Conservation (phyloP, 352 stramenopile genomes). For the Phytophthora agathidicida region DNA sequence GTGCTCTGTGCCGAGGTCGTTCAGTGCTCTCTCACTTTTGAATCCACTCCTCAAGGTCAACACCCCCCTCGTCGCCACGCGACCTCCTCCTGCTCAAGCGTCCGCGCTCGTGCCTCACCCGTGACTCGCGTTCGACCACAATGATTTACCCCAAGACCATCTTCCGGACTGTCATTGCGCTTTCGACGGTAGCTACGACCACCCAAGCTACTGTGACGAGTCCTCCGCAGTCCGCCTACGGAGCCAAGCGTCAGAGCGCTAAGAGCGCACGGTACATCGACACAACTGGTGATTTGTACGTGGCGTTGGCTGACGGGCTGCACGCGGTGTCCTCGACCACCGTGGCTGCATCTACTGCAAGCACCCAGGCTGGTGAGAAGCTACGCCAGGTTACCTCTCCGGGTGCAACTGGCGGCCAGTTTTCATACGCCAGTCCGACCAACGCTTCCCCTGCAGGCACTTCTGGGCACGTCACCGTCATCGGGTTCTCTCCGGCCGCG, state of each 20-base stretch:
- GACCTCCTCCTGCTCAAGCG: conserved; percentile 19
- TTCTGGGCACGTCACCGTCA: conserved; percentile 4
- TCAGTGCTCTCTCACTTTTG: conserved; percentile 22
- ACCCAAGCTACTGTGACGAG: conserved; percentile 40
- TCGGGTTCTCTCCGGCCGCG: conserved; percentile 3
- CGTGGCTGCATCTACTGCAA: conserved; percentile 33
- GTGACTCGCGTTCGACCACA: conserved; percentile 25
- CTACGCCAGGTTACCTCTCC: conserved; percentile 52
- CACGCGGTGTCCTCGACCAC: conserved; percentile 47
- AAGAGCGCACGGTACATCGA: conserved; percentile 32
- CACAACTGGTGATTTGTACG: conserved; percentile 39
- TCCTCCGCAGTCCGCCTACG: conserved; percentile 16
- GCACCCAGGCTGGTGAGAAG: conserved; percentile 21
- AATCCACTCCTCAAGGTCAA: conserved; percentile 34
- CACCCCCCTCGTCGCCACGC: conserved; percentile 21
- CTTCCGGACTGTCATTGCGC: conserved; percentile 62
- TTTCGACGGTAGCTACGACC: conserved; percentile 49
- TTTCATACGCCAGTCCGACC: conserved; percentile 43
- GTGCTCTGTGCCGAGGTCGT: neutral
- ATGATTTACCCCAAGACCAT: conserved; percentile 72
- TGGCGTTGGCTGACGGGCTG: conserved; percentile 3
- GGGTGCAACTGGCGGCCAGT: conserved; percentile 35
- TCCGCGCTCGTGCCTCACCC: conserved; percentile 25
- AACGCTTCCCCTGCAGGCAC: conserved; percentile 16
- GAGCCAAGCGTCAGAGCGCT: conserved; percentile 27